Conservation (phyloP, 2,329 filamentous ascomycete species). For the Magnaporthales sp. region DNA sequence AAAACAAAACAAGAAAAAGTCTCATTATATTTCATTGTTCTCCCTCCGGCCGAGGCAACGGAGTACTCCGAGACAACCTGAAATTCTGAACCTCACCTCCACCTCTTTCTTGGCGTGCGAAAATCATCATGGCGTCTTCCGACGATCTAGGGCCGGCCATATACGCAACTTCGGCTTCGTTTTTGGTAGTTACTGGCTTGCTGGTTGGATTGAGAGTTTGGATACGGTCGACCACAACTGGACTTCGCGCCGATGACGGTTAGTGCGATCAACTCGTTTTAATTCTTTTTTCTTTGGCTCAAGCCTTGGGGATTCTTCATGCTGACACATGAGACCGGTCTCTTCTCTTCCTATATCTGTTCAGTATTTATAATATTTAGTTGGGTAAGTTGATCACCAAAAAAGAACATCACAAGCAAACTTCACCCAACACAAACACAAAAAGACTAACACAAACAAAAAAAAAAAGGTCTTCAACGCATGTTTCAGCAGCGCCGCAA, state of each 20-base stretch:
- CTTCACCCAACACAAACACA: background rate
- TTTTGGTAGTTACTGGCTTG: background rate
- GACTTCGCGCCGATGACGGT: background rate
- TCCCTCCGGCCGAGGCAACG: no score
- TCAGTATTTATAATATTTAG: constrained; percentile 1
- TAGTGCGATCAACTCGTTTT: background rate
- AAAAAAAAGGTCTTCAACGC: background rate
- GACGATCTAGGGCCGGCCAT: background rate
- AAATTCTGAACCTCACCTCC: no score
- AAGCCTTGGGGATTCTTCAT: background rate
- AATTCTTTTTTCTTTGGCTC: no score
- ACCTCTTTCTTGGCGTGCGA: no score
- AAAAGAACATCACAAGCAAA: background rate
- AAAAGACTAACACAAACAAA: background rate
- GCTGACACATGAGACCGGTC: background rate
- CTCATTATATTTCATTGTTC: no score
- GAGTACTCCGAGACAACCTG: no score
- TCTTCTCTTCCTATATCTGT: background rate
- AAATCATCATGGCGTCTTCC: background rate
- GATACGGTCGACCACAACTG: background rate
- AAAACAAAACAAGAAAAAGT: no score
- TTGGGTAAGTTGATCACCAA: background rate
- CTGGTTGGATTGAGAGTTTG: background rate
- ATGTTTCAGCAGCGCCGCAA: background rate
- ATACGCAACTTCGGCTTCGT: background rate